phyloP scores from a whole-genome alignment of 306 rosid genomes.

The Cicer bijugum region DNA sequence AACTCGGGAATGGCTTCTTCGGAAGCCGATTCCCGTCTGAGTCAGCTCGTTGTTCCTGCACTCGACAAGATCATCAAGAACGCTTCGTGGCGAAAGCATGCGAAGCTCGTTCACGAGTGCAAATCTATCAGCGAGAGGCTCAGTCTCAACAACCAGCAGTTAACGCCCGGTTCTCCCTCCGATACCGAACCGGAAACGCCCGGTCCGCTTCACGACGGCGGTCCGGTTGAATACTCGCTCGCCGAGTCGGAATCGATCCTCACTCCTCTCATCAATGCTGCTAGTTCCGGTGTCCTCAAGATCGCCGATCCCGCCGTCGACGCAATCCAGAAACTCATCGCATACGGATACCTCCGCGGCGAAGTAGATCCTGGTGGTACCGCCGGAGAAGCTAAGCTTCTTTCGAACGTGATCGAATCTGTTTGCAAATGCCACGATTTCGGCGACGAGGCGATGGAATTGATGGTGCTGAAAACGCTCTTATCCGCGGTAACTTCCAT shows the following conservation, averaged over 20 bases:
- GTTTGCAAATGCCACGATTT: constrained; percentile 90
- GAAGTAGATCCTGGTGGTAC: constrained; percentile 79
- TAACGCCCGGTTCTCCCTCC: constrained; percentile 48
- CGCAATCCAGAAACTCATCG: constrained; percentile 87
- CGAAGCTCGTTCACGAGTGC: constrained; percentile 88
- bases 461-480: constrained; percentile 77
- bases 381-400: constrained; percentile 67
- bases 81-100: constrained; percentile 97
- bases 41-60: constrained; percentile 81
- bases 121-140: constrained; percentile 84
- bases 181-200: constrained; percentile 65
- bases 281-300: constrained; percentile 73
- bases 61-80: constrained; percentile 86
- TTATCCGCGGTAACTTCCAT: constrained; percentile 93
- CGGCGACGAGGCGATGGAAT: constrained; percentile 87
- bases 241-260: constrained; percentile 82
- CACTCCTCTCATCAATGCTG: constrained; percentile 83
- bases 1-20: constrained; percentile 98
- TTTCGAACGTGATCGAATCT: constrained; percentile 78
- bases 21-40: constrained; percentile 99
- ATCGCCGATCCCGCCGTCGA: constrained; percentile 99
- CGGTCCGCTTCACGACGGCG: constrained; percentile 93
- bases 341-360: constrained; percentile 87
- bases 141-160: constrained; percentile 32
- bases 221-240: constrained; percentile 73